Conservation (phyloP, 176 grass and related monocot genomes). For the Oryza punctata region DNA sequence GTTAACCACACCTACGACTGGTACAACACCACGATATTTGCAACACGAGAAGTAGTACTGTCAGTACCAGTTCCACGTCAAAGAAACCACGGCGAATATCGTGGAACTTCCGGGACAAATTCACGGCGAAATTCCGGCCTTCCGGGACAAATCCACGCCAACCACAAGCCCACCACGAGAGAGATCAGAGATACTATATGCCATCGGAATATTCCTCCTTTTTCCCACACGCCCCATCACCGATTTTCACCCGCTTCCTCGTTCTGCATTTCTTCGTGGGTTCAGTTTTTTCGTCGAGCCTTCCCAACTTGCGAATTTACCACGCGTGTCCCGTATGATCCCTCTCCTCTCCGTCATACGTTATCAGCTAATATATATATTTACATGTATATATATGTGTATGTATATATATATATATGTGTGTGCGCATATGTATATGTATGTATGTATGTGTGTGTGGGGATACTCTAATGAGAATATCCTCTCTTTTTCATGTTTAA, state of each 20-base stretch:
- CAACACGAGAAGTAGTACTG: too few relatives aligned
- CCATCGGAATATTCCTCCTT: not conserved
- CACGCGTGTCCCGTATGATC: not conserved
- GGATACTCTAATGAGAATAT: too few relatives aligned
- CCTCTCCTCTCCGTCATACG: not conserved
- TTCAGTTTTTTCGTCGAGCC: constrained; percentile 4
- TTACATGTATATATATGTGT: too few relatives aligned
- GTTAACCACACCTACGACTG: not conserved
- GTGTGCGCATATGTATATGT: too few relatives aligned
- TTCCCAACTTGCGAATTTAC: not conserved
- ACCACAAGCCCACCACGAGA: not conserved
- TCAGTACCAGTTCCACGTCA: not conserved
- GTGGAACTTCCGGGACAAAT: not conserved
- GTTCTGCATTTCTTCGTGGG: not conserved
- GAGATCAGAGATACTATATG: not conserved
- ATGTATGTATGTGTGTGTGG: too few relatives aligned
- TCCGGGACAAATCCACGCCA: not conserved
- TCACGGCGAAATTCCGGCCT: too few relatives aligned
- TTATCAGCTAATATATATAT: constrained; percentile 14
- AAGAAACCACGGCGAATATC: not conserved
- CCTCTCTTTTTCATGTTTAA: too few relatives aligned
- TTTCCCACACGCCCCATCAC: not conserved
- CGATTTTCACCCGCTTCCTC: not conserved
- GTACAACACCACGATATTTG: too few relatives aligned
- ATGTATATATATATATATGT: too few relatives aligned